Percentiles rank a stretch among this genome's conserved stretches.
Evolutionary conservation across 1,284 basidiomycete species (phyloP).

Genomic region (Trichosporon sp.): DNA sequence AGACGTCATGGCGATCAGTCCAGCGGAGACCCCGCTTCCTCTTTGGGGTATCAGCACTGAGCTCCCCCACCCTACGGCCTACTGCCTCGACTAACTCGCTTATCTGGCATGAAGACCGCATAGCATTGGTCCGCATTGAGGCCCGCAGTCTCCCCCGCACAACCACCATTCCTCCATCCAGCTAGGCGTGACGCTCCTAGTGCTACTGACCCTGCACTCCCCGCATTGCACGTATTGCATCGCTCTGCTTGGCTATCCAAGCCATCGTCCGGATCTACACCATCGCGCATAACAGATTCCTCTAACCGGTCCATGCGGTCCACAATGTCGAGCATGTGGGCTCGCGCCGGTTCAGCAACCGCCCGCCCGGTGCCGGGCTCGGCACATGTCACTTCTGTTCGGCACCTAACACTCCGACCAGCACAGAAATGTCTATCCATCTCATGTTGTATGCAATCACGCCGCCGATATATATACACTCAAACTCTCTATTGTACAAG

Average conservation of each 20-base stretch:
- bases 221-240: not conserved
- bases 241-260: not conserved
- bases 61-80: not conserved
- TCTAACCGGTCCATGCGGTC: not conserved
- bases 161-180: not conserved
- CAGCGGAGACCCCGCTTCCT: not conserved
- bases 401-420: not conserved
- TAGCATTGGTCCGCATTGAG: constrained; percentile 2
- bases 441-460: not conserved
- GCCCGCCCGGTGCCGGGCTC: not conserved
- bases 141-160: not conserved
- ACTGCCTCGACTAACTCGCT: constrained; percentile 17
- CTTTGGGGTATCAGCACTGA: not conserved
- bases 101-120: not conserved
- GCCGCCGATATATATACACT: constrained; percentile 20
- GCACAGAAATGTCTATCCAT: not conserved
- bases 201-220: not conserved
- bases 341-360: not conserved
- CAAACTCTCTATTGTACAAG: not conserved
- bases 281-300: not conserved
- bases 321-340: not conserved
- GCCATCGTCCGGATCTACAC: not conserved
- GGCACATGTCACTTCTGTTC: not conserved
- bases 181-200: too few species aligned
- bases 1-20: constrained; percentile 18